phyloP scores from a whole-genome alignment of 2,329 filamentous ascomycete species.

The Phaeosphaeriaceae sp. region DNA sequence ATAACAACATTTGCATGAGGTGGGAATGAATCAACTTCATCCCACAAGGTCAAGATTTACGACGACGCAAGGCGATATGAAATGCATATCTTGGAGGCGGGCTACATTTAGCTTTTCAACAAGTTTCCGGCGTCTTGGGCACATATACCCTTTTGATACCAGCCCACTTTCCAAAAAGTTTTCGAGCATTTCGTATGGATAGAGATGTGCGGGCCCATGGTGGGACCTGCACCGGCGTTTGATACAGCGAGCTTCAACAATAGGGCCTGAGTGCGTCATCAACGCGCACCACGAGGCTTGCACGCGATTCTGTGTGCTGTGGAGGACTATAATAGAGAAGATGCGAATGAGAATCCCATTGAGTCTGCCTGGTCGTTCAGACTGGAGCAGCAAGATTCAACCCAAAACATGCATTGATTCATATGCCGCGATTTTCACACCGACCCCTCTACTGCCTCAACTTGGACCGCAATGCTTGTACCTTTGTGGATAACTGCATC shows the following conservation, averaged over 20 bases:
- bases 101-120: constrained; percentile 49
- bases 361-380: not conserved
- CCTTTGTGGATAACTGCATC: not conserved
- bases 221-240: constrained; percentile 10
- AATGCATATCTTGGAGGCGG: constrained; percentile 47
- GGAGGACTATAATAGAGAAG: not conserved
- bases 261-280: constrained; percentile 34
- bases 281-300: constrained; percentile 32
- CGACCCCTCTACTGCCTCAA: not conserved
- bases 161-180: constrained; percentile 43
- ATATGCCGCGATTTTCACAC: not conserved
- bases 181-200: constrained; percentile 32
- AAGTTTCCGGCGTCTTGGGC: constrained; percentile 49
- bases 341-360: not conserved
- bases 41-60: constrained; percentile 40
- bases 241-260: constrained; percentile 32
- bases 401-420: not conserved
- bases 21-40: constrained; percentile 51
- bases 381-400: not conserved
- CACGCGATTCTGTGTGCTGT: not conserved
- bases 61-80: constrained; percentile 35
- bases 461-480: not conserved
- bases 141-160: constrained; percentile 42
- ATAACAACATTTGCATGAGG: constrained; percentile 38
- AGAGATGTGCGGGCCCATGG: constrained; percentile 21